Conservation (phyloP, 495 filamentous ascomycete genomes). For the Margaritispora aquatica region DNA sequence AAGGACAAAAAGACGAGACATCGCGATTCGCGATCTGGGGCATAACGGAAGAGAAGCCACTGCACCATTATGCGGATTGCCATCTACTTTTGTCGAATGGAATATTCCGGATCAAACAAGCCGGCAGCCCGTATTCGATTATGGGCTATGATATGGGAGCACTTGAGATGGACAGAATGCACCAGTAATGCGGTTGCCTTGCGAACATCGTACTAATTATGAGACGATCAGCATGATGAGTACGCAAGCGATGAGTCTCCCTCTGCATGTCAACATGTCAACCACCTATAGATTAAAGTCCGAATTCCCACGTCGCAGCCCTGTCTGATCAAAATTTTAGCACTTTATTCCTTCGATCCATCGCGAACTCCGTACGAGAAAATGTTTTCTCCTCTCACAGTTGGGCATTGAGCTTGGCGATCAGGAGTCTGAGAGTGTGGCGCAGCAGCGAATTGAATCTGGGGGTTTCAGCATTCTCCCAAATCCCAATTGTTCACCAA, state of each 20-base stretch:
- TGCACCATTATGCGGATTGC: no score
- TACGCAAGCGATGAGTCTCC: neutral
- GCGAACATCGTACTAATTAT: no score
- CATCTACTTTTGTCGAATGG: no score
- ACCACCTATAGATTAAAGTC: no score
- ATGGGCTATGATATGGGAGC: neutral
- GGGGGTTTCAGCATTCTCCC: neutral
- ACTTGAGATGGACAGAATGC: neutral
- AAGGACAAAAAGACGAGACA: no score
- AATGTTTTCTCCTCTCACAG: neutral
- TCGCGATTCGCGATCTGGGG: no score
- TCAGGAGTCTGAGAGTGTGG: no score
- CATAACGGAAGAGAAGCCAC: no score
- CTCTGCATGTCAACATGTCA: neutral
- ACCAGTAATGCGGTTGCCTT: neutral
- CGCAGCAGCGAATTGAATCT: neutral
- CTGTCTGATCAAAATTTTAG: neutral
- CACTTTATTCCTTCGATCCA: neutral
- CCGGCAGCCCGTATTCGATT: no score
- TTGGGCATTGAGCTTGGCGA: neutral
- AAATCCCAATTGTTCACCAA: neutral
- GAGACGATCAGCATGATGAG: neutral
- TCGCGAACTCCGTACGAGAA: neutral
- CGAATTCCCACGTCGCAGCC: neutral
- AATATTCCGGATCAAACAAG: no score